phyloP scores from a whole-genome alignment of 2,329 filamentous ascomycete species.

The Fusarium brevicatenulatum region DNA sequence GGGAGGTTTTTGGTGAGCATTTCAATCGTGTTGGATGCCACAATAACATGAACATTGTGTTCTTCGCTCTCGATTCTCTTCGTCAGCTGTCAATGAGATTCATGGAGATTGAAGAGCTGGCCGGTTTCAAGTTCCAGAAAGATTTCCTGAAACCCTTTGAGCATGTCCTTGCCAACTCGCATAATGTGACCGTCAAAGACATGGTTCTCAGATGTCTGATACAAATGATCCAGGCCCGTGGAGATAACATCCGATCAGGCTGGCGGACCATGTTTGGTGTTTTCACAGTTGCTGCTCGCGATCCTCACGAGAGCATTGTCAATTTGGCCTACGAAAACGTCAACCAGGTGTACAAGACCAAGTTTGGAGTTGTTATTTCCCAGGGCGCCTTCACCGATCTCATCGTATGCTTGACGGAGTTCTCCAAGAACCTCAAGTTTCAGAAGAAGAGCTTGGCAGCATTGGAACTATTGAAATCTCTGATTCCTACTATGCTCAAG shows the following conservation, averaged over 20 bases:
- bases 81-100: slow-evolving; percentile 98
- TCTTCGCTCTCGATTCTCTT: slow-evolving; percentile 95
- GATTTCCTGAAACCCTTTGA: slow-evolving; percentile 99
- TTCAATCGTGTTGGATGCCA: slow-evolving; percentile 99
- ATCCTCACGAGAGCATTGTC: slow-evolving; percentile 94
- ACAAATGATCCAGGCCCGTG: slow-evolving; percentile 98
- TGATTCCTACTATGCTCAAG: slow-evolving; percentile 93
- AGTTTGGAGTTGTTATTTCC: slow-evolving; percentile 94
- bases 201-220: slow-evolving; percentile 96
- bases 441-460: slow-evolving; percentile 98
- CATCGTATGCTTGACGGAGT: slow-evolving; percentile 95
- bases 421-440: slow-evolving; percentile 98
- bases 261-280: slow-evolving; percentile 99
- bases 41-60: slow-evolving; percentile 95
- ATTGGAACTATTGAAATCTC: slow-evolving; percentile 92
- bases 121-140: slow-evolving; percentile 99
- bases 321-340: slow-evolving; percentile 98
- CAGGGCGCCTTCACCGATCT: slow-evolving; percentile 97
- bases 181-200: slow-evolving; percentile 92
- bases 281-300: slow-evolving; percentile 93
- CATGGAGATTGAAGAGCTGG: slow-evolving; percentile 96
- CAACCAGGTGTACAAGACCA: slow-evolving; percentile 91
- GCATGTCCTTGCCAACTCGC: slow-evolving; percentile 94
- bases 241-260: slow-evolving; percentile 95
- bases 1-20: slow-evolving; percentile 96